Base-by-base conservation (phyloP, 805 yeast species). In the Yarrowia deformans region DNA sequence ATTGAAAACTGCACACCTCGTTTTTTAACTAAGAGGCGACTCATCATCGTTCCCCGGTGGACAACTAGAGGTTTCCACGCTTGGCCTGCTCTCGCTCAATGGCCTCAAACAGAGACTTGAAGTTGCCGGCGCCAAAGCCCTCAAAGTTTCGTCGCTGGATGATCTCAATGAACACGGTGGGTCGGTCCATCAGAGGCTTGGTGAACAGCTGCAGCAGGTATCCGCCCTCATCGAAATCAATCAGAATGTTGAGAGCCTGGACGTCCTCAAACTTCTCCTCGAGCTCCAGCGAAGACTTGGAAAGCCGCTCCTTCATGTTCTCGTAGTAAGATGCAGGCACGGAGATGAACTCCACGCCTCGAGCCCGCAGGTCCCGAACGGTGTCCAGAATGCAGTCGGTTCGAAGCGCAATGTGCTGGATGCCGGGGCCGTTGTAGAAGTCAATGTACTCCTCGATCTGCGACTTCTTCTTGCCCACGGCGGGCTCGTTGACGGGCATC, bases 81-180 rank as follows among this genome's bases (percentile, higher is more conserved):
- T 78, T 74, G 69, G 77, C 81, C 76, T 91, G 97, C 72, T 90
- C 93, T n/a, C 83, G 82, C 76, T 91, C 97, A 69, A 91, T 87
- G 8, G 90, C 85, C 75, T 91, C 93, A 75, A 90, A 91, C 46
- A 92, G 79, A 0, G 95, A 90, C 76, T 87, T 89, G 80, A 91
- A 91, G 71, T 93, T 91, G 1, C 97, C 97, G 63, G 92, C 92
- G 0, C 97, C 97, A 78, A 91, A 91, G 0, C 97, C 97, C 70
- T 88, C 84, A 76, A 90, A 93, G 74, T 90, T 89, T 73, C 84
- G 82, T 70, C 97, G 83, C 78, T 91, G 95, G 71, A 91, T 91
- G 32, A 91, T 84, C 77, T 91, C 97, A 72, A 91, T 80, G 75
- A 91, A 91, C 55, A 91, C 82, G 0, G 97, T 90, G 37, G 97